Evolutionary conservation across 306 rosid species (phyloP).

Genomic region (Vigna unguiculata): DNA sequence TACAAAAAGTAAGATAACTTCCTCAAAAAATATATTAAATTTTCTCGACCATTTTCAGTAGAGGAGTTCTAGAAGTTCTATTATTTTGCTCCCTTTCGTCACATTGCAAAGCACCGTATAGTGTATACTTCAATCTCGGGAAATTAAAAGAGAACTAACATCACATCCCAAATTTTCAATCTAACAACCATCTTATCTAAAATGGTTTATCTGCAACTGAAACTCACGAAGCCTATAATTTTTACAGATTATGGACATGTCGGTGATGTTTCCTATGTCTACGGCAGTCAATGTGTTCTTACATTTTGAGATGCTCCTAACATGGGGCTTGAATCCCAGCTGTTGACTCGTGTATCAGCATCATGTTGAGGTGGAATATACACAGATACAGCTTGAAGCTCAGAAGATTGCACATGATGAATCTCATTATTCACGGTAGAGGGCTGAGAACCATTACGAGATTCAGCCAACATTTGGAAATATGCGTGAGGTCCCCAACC

Average conservation of each 20-base stretch:
- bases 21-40: not conserved
- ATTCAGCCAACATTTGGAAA: slow-evolving; percentile 75
- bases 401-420: slow-evolving; percentile 49
- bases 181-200: slow-evolving; percentile 30
- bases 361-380: slow-evolving; percentile 50
- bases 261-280: slow-evolving; percentile 40
- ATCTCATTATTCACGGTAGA: slow-evolving; percentile 40
- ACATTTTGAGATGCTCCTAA: slow-evolving; percentile 60
- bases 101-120: not conserved
- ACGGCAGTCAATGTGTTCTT: slow-evolving; percentile 53
- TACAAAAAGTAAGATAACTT: not conserved
- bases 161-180: slow-evolving; percentile 9
- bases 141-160: slow-evolving; percentile 24
- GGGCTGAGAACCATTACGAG: slow-evolving; percentile 50
- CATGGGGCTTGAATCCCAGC: slow-evolving; percentile 60
- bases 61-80: not conserved
- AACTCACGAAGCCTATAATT: slow-evolving; percentile 42
- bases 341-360: slow-evolving; percentile 41
- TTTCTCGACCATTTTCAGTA: not conserved
- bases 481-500: slow-evolving; percentile 96
- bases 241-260: slow-evolving; percentile 56
- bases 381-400: slow-evolving; percentile 56
- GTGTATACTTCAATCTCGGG: slow-evolving; percentile 11
- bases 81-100: not conserved
- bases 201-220: slow-evolving; percentile 35